phyloP scores from a whole-genome alignment of 2,329 filamentous ascomycete species.

The Domatiomyces globalis region DNA sequence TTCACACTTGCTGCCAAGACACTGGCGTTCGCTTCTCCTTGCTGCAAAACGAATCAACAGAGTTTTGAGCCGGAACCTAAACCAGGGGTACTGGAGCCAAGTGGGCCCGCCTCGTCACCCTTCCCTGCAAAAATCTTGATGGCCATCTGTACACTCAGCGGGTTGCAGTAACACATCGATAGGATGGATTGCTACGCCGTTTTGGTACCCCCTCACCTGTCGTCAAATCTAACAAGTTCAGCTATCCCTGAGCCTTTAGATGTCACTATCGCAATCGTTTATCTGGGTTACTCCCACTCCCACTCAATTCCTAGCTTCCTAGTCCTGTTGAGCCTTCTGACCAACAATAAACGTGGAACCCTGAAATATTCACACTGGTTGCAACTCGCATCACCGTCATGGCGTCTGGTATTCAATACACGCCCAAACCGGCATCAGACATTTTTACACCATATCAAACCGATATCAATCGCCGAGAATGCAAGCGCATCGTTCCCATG shows the following conservation, averaged over 20 bases:
- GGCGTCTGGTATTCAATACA: slow-evolving; percentile 19
- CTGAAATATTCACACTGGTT: not conserved
- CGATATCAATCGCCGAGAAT: slow-evolving; percentile 52
- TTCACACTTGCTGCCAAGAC: not conserved
- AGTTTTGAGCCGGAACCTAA: not conserved
- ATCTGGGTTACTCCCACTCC: not conserved
- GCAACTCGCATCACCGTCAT: slow-evolving; percentile 1
- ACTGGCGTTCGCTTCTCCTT: not conserved
- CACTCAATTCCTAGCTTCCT: not conserved
- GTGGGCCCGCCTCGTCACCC: not conserved
- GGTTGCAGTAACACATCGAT: not conserved
- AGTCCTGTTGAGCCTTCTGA: not conserved
- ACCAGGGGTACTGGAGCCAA: not conserved
- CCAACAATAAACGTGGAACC: no score
- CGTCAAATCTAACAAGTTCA: not conserved
- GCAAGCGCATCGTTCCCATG: slow-evolving; percentile 55
- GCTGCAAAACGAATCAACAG: not conserved
- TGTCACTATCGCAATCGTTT: not conserved
- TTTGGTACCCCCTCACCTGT: not conserved
- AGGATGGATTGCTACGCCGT: not conserved
- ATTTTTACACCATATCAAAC: slow-evolving; percentile 46
- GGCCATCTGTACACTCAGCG: not conserved
- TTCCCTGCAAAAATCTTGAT: not conserved
- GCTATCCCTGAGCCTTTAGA: not conserved
- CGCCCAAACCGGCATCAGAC: slow-evolving; percentile 30